Evolutionary conservation across 2,329 filamentous ascomycete species (phyloP).

Genomic region (Monosporascus sp.): DNA sequence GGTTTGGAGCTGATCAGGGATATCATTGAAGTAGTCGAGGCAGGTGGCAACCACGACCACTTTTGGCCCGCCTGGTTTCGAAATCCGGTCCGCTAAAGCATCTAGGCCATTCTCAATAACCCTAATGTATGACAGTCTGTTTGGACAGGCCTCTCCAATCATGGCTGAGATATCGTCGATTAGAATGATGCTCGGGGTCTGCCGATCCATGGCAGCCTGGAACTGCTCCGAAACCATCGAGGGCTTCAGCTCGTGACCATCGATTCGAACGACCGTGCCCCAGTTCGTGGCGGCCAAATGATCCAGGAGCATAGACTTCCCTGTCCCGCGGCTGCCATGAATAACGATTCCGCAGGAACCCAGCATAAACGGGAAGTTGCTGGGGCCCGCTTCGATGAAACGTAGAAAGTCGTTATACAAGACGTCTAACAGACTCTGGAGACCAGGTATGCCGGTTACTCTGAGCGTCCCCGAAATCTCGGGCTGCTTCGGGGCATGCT

Average conservation of each 20-base stretch:
- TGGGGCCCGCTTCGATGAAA: constrained; percentile 42
- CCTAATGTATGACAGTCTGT: constrained; percentile 44
- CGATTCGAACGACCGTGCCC: constrained; percentile 61
- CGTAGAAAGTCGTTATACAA: constrained; percentile 60
- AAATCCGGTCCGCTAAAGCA: constrained; percentile 37
- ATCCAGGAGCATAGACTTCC: constrained; percentile 71
- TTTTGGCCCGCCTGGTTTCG: constrained; percentile 37
- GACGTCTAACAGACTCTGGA: constrained; percentile 55
- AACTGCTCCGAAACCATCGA: constrained; percentile 62
- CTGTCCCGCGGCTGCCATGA: constrained; percentile 77
- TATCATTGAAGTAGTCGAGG: constrained; percentile 61
- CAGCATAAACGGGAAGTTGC: constrained; percentile 28
- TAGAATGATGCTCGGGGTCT: constrained; percentile 67
- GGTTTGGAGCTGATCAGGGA: constrained; percentile 64
- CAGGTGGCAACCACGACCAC: constrained; percentile 74
- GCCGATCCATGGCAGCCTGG: constrained; percentile 58
- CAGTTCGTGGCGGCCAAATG: constrained; percentile 63
- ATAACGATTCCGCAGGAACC: constrained; percentile 60
- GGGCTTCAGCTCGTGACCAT: constrained; percentile 46
- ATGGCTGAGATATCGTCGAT: constrained; percentile 74
- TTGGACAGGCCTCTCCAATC: constrained; percentile 53
- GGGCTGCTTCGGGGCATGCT: constrained; percentile 16
- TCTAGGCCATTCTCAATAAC: constrained; percentile 51
- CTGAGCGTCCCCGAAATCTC: constrained; percentile 30
- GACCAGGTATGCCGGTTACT: constrained; percentile 58